phyloP scores from a whole-genome alignment of 2,329 filamentous ascomycete genomes.

The Coleophoma cylindrospora region DNA sequence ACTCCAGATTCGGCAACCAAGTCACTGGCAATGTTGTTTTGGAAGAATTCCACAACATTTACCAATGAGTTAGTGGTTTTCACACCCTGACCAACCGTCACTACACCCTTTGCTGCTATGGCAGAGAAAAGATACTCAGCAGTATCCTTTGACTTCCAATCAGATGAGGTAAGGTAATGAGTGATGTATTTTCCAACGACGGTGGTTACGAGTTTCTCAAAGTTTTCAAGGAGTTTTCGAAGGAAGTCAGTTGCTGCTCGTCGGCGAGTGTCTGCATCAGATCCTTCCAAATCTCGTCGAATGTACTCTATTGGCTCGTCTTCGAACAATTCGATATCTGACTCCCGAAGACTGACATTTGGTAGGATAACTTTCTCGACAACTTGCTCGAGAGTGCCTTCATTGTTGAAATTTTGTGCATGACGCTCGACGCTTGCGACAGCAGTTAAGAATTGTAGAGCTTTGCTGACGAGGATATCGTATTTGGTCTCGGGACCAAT shows the following conservation, averaged over 20 bases:
- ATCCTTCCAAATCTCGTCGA: slow-evolving; percentile 87
- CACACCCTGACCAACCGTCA: slow-evolving; percentile 84
- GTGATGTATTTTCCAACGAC: slow-evolving; percentile 86
- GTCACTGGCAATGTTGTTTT: slow-evolving; percentile 86
- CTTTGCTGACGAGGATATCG: slow-evolving; percentile 90
- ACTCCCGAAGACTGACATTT: slow-evolving; percentile 86
- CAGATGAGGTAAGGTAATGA: slow-evolving; percentile 75
- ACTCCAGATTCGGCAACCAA: slow-evolving; percentile 64
- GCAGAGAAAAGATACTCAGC: slow-evolving; percentile 96
- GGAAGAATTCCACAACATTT: slow-evolving; percentile 91
- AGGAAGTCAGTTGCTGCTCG: slow-evolving; percentile 94
- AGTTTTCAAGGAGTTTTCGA: slow-evolving; percentile 81
- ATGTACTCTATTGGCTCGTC: slow-evolving; percentile 99
- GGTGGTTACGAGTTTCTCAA: slow-evolving; percentile 76
- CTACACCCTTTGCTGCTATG: slow-evolving; percentile 84
- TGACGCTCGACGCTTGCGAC: slow-evolving; percentile 76
- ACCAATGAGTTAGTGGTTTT: slow-evolving; percentile 84
- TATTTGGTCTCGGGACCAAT: slow-evolving; percentile 87
- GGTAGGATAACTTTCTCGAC: slow-evolving; percentile 95
- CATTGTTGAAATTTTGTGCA: slow-evolving; percentile 78
- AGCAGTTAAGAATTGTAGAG: slow-evolving; percentile 88
- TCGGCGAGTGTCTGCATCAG: slow-evolving; percentile 88
- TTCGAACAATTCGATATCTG: slow-evolving; percentile 92
- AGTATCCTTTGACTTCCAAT: slow-evolving; percentile 98
- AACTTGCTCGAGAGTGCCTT: slow-evolving; percentile 74